phyloP scores from a whole-genome alignment of 2,329 filamentous ascomycete species.

The Colletotrichum magnum region DNA sequence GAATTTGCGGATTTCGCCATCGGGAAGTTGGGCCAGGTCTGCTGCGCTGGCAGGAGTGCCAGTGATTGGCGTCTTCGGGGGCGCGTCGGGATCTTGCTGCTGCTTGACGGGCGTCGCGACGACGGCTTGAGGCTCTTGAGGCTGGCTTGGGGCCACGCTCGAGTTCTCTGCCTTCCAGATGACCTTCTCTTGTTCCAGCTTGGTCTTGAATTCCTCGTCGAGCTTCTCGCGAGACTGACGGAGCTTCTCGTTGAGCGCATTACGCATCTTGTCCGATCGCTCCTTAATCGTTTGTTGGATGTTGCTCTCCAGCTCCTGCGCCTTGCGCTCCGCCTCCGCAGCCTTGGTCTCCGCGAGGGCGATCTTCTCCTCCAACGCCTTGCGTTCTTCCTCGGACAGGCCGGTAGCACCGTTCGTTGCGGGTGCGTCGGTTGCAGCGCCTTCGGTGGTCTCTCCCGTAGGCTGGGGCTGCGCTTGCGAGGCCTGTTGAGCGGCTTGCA shows the following conservation, averaged over 20 bases:
- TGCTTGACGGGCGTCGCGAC: slow-evolving; percentile 59
- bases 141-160: slow-evolving; percentile 43
- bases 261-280: slow-evolving; percentile 79
- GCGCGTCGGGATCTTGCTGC: slow-evolving; percentile 47
- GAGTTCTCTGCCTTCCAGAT: slow-evolving; percentile 72
- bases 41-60: slow-evolving; percentile 45
- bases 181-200: slow-evolving; percentile 74
- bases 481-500: slow-evolving; percentile 52
- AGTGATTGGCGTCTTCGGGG: slow-evolving; percentile 54
- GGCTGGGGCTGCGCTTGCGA: slow-evolving; percentile 42
- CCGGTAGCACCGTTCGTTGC: slow-evolving; percentile 43
- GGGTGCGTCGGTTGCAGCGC: not conserved
- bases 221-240: slow-evolving; percentile 71
- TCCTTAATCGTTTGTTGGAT: slow-evolving; percentile 73
- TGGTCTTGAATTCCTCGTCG: slow-evolving; percentile 65
- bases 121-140: slow-evolving; percentile 42
- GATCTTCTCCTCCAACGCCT: slow-evolving; percentile 71
- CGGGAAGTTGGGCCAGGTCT: slow-evolving; percentile 65
- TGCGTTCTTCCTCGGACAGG: slow-evolving; percentile 71
- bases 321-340: slow-evolving; percentile 75
- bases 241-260: slow-evolving; percentile 77
- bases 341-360: slow-evolving; percentile 73
- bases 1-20: slow-evolving; percentile 70
- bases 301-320: slow-evolving; percentile 74
- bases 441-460: slow-evolving; percentile 17